Base-by-base conservation (phyloP, 805 yeast genomes). In the Pichia occidentalis region DNA sequence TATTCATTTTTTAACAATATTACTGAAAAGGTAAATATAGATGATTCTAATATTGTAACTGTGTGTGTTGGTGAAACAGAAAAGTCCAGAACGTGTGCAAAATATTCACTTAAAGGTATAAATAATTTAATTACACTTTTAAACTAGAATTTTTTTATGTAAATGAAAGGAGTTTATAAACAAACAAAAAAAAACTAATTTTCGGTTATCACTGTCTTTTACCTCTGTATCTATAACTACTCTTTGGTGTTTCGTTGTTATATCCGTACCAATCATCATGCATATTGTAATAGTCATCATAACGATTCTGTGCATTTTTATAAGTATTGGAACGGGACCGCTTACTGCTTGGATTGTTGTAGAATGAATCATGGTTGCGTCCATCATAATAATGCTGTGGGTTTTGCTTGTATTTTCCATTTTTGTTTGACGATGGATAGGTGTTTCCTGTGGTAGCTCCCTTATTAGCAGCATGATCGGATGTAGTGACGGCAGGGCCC, bases 61-160 rank as follows among this genome's bases (percentile, higher is more conserved):
- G 75, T 83, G 28, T 80, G 82, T 5, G 71, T 73, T 43, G 80
- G 78, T 16, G 63, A 62, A 23, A 29, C 27, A 14, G 49, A 46
- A 12, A 37, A 41, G 7, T 34, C 49, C 3, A 50, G 50, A 18
- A 52, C 60, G 2, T 69, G 71, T 33, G 90, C 92, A 1, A 71
- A 65, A 21, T 79, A 71, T 40, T 76, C 75, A 32, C 74, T 80
- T 19, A 68, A 70, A 43, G 92, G 92, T 49, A 70, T 78, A 45
- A 83, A 82, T 51, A 85, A 81, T 49, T 61, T 84, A 32, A 68
- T 82, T 49, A 65, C 69, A 14, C 61, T 82, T 24, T 60, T 82
- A 22, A 46, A 57, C 2, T 47, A 35, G 16, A 21, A 12, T 29
- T 34, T 28, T 24, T 33, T 34, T 20, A 20, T 18, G 16, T 13